Base-by-base conservation (phyloP, 805 yeast genomes). In the Suhomyces xylopsoci region DNA sequence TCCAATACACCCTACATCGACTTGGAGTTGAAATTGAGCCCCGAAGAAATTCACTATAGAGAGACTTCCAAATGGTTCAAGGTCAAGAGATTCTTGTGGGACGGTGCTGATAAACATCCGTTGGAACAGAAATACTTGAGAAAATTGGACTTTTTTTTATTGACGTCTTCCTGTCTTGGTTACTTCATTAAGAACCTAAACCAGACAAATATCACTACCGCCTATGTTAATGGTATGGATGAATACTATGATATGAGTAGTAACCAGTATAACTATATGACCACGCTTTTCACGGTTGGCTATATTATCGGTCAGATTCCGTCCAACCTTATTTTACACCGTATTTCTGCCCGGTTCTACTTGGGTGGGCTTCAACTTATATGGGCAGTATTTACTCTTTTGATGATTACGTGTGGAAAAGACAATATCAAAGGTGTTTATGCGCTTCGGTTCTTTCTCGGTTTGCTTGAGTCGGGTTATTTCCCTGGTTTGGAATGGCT, bases 221-320 rank as follows among this genome's bases (percentile, higher is more conserved):
- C 82, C 1, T 78, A 76, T 58, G 71, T 78, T 42, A 77, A 75
- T 55, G 82, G 81, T n/a, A 66, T 76, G 81, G 66, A 69, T 51
- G 80, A 78, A 56, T 65, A 73, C 58, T 76, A 70, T 53, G 53
- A 60, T 28, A 73, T 78, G 76, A 57, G 61, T 43, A 70, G 66
- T 19, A 74, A 73, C 51, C 78, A 81, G 53, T 76, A 73, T 55
- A 80, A 81, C 58, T 72, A 73, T 52, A 57, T 79, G 61, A 61
- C 66, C 4, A 71, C 83, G 0, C 55, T 72, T 26, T 80, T 77
- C 76, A 74, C 82, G 0, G 78, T 77, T 19, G 84, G 84, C n/a
- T 81, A 81, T 52, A 75, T 79, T 47, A 57, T 81, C 30, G 82
- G 82, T 34, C 81, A 77, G 53, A 69, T 80, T 30, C 84, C 84